These are phyloP conservation scores for Leccinum barrowsii DNA, from an alignment of 768 basidiomycete species.

Conservation along the genomic window DNA sequence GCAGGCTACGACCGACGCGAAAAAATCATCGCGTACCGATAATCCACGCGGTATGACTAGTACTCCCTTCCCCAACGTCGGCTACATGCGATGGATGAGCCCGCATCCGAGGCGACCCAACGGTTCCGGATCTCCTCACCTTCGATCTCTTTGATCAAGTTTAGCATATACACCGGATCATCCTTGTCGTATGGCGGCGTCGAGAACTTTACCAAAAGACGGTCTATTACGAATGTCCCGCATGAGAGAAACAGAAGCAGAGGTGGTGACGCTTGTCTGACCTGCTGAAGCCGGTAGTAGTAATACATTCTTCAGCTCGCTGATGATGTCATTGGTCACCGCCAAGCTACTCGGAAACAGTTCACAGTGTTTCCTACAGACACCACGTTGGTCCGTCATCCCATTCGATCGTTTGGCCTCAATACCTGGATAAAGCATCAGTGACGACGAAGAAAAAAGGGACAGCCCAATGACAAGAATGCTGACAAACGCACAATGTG, in stretches of 20 bases:
- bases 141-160: constrained; percentile 28
- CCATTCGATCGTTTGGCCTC: not conserved
- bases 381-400: not conserved
- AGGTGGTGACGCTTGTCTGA: not conserved
- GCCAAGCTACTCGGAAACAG: constrained; percentile 27
- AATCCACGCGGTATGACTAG: constrained; percentile 22
- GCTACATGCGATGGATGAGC: constrained; percentile 2
- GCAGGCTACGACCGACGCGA: not conserved
- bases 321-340: constrained; percentile 18
- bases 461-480: not conserved
- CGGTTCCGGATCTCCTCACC: constrained; percentile 3
- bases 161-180: constrained; percentile 24
- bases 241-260: not conserved
- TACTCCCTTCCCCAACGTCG: constrained; percentile 6
- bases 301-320: constrained; percentile 21
- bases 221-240: constrained; percentile 14
- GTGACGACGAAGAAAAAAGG: not conserved
- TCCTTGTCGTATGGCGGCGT: constrained; percentile 28
- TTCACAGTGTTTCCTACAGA: constrained; percentile 30
- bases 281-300: constrained; percentile 30
- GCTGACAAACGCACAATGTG: constrained; percentile 21
- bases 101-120: not conserved
- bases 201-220: constrained; percentile 30
- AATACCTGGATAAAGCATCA: constrained; percentile 20
- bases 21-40: constrained; percentile 16